phyloP scores from a whole-genome alignment of 768 basidiomycete species.

The Cystobasidium ongulense region DNA sequence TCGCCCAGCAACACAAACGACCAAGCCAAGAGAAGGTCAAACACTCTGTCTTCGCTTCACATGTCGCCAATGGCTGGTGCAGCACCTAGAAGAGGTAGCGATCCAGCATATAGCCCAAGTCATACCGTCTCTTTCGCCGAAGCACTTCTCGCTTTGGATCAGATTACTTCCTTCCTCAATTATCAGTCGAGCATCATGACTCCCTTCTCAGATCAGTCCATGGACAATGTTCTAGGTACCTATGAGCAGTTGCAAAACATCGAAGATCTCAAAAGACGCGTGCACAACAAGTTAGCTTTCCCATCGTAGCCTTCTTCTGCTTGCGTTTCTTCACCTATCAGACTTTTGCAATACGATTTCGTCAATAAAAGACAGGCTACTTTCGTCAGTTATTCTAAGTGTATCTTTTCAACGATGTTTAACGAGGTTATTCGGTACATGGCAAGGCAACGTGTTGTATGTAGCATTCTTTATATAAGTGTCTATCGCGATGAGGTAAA shows the following conservation, averaged over 20 bases:
- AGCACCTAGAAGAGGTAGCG: neutral
- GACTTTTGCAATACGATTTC: too few species aligned
- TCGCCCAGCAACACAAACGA: neutral
- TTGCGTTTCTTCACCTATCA: too few species aligned
- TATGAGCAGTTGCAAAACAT: conserved; percentile 17
- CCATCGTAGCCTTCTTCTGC: too few species aligned
- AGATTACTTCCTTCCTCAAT: neutral
- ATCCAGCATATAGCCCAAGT: neutral
- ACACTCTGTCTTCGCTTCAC: neutral
- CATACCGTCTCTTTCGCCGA: neutral
- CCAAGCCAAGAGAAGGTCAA: neutral
- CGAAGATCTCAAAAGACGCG: neutral
- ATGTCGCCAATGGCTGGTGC: neutral
- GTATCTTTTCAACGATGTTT: too few species aligned
- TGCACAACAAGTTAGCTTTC: neutral
- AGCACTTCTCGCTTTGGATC: neutral
- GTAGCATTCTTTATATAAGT: neutral
- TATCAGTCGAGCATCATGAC: neutral
- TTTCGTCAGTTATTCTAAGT: too few species aligned
- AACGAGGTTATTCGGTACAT: too few species aligned
- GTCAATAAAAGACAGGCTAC: too few species aligned
- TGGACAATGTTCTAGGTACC: neutral
- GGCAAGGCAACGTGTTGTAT: neutral
- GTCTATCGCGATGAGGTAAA: neutral
- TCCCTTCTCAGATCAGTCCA: neutral